Evolutionary conservation across 805 yeast species (phyloP), one percentile per base, ranked within the genome.

Genomic region (Lipomyces yamadae): DNA sequence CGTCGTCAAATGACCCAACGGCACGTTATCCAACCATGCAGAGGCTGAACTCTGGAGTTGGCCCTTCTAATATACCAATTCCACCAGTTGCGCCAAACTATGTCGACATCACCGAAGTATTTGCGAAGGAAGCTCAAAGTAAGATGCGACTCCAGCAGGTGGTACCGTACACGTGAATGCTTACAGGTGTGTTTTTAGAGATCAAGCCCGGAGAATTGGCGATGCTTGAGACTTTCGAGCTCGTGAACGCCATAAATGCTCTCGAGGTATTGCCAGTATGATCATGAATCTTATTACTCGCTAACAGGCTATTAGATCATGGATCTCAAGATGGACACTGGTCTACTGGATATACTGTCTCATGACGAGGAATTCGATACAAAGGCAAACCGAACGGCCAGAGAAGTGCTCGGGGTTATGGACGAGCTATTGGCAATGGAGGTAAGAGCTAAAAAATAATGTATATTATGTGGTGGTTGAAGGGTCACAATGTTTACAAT

Each of bases 241-340:
- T 94, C 57, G 81, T 89, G 68, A 92, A 91, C 72, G 96, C 97
- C 0, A 90, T 97, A 0, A 88, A 93, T 71, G 97, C 98, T 0
- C 79, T 92, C 67, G 98, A 93, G 76, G 83, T 88, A 35, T n/a
- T 37, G 15, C 48, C 10, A 10, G 8, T 6, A 56, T 50, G 32
- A 15, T 30, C 18, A 65, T 10, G 15, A 29, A 29, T 7, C n/a
- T 10, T 15, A 75, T 50, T 15, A 4, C 15, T 2, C 8, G 32
- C 52, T 57, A 35, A 29, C 10, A 6, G 48, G n/a, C 24, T 29
- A 24, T 24, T 39, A 61, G 72, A 75, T 80, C 13, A 82, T 86
- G 64, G 91, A 91, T 74, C 80, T 82, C 10, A 85, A 84, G 69
- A 81, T 94, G 72, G 99, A 94, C 75, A 86, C 97, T 0, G 92